Base-by-base conservation (phyloP, 2,329 filamentous ascomycete species). In the Sclerotinia spermophila region DNA sequence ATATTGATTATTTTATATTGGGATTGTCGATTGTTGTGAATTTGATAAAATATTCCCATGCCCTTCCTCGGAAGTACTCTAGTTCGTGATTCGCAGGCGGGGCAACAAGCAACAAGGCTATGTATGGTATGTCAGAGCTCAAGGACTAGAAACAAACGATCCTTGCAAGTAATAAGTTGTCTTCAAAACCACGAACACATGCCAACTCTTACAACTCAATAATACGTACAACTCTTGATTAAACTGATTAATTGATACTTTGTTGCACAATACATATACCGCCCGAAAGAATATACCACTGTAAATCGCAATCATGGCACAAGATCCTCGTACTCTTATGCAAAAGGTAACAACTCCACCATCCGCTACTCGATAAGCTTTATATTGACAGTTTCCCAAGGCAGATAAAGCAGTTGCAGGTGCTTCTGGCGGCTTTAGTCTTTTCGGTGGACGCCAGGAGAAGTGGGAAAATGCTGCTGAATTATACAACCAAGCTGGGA, bases 381-480 rank as follows among this genome's bases (percentile, higher is more conserved):
- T 44, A 35, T 68, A 53, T 59, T 70, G 51, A 70, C 64, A 38
- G 35, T 56, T 70, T 68, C 61, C 77, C 71, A 69, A 97, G 94
- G 96, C 96, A 83, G 93, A 97, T 79, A 97, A 96, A 84, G 86
- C 89, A 67, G 87, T 92, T 38, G 83, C 89, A 77, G 85, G 90
- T 75, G 94, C 95, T 55, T 85, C 88, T 30, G 85, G 91, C 40
- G 94, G 94, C 77, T 97, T 97, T 83, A 92, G 90, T 80, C 89
- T 97, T 82, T 97, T 99, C 77, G 92, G 94, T 58, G 92, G 92
- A 60, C 87, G 90, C 71, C 87, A 92, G 77, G 94, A 97, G 74
- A 98, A 97, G 82, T 94, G 92, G 79, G 92, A 96, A 82, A 89
- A 90, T 82, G 95, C 95, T 21, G 93, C 92, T 74, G 94, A 97